phyloP scores from a whole-genome alignment of 2,329 filamentous ascomycete genomes.

The Fusarium azukiicola region DNA sequence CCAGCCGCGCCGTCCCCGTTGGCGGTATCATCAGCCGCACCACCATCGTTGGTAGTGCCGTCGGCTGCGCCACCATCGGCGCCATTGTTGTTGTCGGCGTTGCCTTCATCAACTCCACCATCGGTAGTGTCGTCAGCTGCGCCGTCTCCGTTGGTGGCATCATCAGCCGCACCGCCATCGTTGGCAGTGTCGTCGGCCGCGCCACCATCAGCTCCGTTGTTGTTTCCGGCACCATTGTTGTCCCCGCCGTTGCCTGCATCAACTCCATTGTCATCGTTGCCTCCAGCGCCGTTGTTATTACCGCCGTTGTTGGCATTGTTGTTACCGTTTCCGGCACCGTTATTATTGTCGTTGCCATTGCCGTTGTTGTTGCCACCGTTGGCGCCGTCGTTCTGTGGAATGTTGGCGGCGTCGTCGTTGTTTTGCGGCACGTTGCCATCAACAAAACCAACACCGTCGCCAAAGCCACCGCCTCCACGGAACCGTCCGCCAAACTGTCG shows the following conservation, averaged over 20 bases:
- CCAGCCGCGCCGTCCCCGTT: not conserved
- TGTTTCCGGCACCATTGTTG: not conserved
- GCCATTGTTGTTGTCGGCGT: not conserved
- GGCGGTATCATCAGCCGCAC: not conserved
- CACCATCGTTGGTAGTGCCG: not conserved
- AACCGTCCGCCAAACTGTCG: conserved; percentile 22
- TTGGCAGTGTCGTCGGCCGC: not conserved
- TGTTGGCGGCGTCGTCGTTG: not conserved
- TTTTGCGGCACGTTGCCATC: not conserved
- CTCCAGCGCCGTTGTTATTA: no score
- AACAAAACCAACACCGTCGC: not conserved
- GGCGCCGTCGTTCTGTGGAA: not conserved
- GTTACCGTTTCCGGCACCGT: not conserved
- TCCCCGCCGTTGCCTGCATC: not conserved
- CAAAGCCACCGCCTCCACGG: not conserved
- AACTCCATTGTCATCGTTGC: no score
- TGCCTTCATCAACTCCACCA: not conserved
- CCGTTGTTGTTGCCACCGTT: conserved; percentile 2
- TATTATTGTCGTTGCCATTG: not conserved
- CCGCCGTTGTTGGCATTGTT: not conserved
- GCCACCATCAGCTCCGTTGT: not conserved
- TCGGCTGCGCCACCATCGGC: not conserved
- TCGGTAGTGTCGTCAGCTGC: not conserved
- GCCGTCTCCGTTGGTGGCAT: not conserved
- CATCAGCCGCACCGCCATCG: not conserved